Evolutionary conservation across 2,329 filamentous ascomycete species (phyloP).

Genomic region (Chalaropsis thielavioides): DNA sequence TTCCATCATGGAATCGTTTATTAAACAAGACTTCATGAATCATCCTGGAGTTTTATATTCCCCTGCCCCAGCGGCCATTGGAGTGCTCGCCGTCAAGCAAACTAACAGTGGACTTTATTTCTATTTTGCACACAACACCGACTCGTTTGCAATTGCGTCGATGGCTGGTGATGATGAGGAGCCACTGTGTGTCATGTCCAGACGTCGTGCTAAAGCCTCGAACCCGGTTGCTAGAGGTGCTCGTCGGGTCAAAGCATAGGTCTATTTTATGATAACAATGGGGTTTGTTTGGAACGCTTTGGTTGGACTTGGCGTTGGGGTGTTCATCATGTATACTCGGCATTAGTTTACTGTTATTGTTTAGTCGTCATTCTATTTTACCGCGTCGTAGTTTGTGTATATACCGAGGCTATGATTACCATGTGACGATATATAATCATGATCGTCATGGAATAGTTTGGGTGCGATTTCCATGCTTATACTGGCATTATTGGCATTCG

Average conservation of each 20-base stretch:
- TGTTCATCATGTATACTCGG: background rate
- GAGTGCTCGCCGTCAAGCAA: slow-evolving; percentile 82
- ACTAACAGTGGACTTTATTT: slow-evolving; percentile 60
- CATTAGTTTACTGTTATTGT: background rate
- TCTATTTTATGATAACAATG: slow-evolving; percentile 21
- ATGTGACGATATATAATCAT: background rate
- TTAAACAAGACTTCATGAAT: slow-evolving; percentile 80
- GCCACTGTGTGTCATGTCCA: slow-evolving; percentile 64
- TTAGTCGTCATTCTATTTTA: background rate
- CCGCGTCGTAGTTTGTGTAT: background rate
- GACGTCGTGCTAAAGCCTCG: slow-evolving; percentile 43
- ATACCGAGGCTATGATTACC: background rate
- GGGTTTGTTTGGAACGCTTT: background rate
- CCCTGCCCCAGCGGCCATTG: slow-evolving; percentile 73
- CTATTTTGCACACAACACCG: slow-evolving; percentile 93
- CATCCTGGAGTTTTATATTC: slow-evolving; percentile 75
- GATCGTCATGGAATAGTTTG: background rate
- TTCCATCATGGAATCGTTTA: slow-evolving; percentile 57
- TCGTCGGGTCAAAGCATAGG: slow-evolving; percentile 28
- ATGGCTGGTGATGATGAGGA: slow-evolving; percentile 67
- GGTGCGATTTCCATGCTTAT: no score
- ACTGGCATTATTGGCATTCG: no score
- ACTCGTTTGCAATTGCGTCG: slow-evolving; percentile 71
- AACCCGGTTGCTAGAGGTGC: slow-evolving; percentile 37
- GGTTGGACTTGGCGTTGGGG: background rate